phyloP scores from a whole-genome alignment of 2,329 filamentous ascomycete species.

The Onygenales sp. region DNA sequence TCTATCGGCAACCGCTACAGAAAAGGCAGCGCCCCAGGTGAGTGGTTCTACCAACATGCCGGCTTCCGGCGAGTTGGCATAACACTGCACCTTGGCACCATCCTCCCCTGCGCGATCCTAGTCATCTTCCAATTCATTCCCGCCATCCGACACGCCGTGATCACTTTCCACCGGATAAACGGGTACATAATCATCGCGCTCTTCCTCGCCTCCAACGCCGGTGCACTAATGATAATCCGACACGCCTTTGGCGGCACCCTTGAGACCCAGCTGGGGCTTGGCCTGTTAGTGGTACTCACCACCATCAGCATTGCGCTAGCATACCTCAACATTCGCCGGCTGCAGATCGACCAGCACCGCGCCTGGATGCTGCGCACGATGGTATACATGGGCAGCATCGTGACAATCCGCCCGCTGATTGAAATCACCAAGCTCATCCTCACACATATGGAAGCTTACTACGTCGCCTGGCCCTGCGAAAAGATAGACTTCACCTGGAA shows the following conservation, averaged over 20 bases:
- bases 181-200: constrained; percentile 48
- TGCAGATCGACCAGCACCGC: constrained; percentile 55
- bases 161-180: constrained; percentile 51
- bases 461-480: constrained; percentile 35
- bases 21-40: constrained; percentile 28
- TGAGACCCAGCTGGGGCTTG: constrained; percentile 39
- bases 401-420: constrained; percentile 25
- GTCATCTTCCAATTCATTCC: constrained; percentile 35
- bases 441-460: constrained; percentile 24
- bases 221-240: constrained; percentile 45
- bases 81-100: constrained; percentile 31
- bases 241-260: constrained; percentile 47
- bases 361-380: constrained; percentile 54
- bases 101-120: constrained; percentile 32
- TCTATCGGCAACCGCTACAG: constrained; percentile 29
- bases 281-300: constrained; percentile 38
- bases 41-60: constrained; percentile 35
- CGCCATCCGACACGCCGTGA: constrained; percentile 35
- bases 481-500: constrained; percentile 37
- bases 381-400: constrained; percentile 31
- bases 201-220: constrained; percentile 36
- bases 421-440: constrained; percentile 34
- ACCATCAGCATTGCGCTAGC: constrained; percentile 37
- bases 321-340: constrained; percentile 47
- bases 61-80: constrained; percentile 31